These are phyloP conservation scores for Boeremia exigua DNA, from an alignment of 2,329 filamentous ascomycete genomes.

Conservation along the genomic window DNA sequence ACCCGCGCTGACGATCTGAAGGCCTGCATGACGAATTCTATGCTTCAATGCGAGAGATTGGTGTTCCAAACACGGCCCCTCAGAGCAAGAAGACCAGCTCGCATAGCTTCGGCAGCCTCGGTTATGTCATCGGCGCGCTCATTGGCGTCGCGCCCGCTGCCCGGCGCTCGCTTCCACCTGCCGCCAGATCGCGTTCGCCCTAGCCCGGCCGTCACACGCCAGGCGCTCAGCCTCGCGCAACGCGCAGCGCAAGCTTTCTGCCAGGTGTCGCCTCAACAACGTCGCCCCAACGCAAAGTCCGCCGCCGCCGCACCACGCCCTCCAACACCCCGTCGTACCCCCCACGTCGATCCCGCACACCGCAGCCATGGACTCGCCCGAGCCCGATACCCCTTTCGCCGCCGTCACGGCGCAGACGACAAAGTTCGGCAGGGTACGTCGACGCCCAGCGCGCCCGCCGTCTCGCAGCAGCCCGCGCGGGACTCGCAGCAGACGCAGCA, in stretches of 20 bases:
- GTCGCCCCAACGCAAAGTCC: conserved; percentile 13
- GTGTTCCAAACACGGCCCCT: too few species aligned
- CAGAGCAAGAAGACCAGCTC: background rate
- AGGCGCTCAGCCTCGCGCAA: conserved; percentile 15
- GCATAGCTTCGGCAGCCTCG: conserved; percentile 17
- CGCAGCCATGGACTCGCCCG: conserved; percentile 76
- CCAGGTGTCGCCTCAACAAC: conserved; percentile 39
- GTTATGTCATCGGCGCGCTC: conserved; percentile 15
- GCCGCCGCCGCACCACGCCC: background rate
- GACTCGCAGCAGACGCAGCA: background rate
- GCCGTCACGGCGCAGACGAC: conserved; percentile 87
- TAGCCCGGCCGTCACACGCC: conserved; percentile 2
- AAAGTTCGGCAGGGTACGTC: conserved; percentile 71
- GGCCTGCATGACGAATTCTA: conserved; percentile 50
- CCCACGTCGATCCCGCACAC: background rate
- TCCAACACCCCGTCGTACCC: background rate
- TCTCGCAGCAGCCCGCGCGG: background rate
- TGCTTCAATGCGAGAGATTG: background rate
- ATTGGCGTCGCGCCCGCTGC: background rate
- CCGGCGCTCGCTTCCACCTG: conserved; percentile 9
- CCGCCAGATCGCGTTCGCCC: conserved; percentile 13
- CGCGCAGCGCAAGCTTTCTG: conserved; percentile 21
- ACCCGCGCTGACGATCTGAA: conserved; percentile 67
- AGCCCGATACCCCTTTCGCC: conserved; percentile 92
- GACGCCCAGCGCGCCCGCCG: conserved; percentile 17